Evolutionary conservation across 2,329 filamentous ascomycete genomes (phyloP).

Genomic region (Colletotrichum somersetense): DNA sequence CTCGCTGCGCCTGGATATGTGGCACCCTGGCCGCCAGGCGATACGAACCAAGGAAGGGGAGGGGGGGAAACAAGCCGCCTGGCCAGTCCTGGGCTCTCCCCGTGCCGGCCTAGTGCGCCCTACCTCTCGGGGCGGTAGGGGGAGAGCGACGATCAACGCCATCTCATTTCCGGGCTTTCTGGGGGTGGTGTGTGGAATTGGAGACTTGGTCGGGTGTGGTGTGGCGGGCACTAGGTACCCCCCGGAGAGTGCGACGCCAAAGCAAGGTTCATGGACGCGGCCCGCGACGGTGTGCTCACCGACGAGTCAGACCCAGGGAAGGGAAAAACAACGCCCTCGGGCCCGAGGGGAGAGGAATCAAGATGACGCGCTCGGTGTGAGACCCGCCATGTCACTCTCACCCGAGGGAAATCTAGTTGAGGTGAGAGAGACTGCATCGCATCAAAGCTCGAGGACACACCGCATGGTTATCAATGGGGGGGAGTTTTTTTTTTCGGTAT

Average conservation of each 20-base stretch:
- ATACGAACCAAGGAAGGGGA: slow-evolving; percentile 26
- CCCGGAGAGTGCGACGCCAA: neutral
- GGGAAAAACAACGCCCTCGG: neutral
- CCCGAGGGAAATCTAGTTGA: too few species aligned
- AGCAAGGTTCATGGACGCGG: neutral
- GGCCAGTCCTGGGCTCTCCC: slow-evolving; percentile 17
- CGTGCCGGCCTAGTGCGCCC: slow-evolving; percentile 19
- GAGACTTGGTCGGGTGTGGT: neutral
- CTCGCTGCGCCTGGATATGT: slow-evolving; percentile 20
- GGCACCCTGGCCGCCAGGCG: neutral
- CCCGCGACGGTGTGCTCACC: neutral
- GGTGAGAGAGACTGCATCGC: neutral
- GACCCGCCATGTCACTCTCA: neutral
- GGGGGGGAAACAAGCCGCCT: neutral
- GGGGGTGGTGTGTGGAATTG: slow-evolving; percentile 1
- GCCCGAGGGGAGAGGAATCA: neutral
- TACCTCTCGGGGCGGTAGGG: neutral
- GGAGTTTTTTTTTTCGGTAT: too few species aligned
- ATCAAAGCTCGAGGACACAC: neutral
- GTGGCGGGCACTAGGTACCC: neutral
- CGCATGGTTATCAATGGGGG: neutral
- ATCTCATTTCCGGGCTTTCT: slow-evolving; percentile 37
- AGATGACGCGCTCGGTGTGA: neutral
- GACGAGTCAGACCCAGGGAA: neutral
- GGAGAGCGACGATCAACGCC: slow-evolving; percentile 30